These are phyloP conservation scores for Plasmodium coatneyi DNA, from an alignment of 169 alveolate species.

Conservation along the genomic window DNA sequence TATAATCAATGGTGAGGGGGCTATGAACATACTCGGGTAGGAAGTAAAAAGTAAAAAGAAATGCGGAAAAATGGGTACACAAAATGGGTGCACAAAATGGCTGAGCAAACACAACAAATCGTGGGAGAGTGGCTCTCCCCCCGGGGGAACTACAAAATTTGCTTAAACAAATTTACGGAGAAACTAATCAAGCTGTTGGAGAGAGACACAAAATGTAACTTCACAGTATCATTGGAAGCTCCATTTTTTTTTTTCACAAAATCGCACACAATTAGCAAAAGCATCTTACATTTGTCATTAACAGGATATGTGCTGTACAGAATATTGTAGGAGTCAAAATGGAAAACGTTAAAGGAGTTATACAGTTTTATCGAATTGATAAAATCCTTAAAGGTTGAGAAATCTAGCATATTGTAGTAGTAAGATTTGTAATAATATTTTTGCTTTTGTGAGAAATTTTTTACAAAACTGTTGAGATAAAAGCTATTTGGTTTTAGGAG, in stretches of 20 bases:
- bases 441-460: not conserved
- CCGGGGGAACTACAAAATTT: conserved; percentile 30
- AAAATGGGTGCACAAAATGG: not conserved
- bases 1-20: not conserved
- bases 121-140: not conserved
- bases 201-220: conserved; percentile 52
- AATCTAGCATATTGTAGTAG: conserved; percentile 17
- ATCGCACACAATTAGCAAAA: conserved; percentile 56
- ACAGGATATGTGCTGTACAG: conserved; percentile 42
- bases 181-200: conserved; percentile 54
- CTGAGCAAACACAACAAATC: not conserved
- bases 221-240: not conserved
- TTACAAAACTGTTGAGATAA: conserved; percentile 45
- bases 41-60: conserved; percentile 3
- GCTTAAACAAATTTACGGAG: conserved; percentile 52
- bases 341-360: conserved; percentile 64
- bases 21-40: not conserved
- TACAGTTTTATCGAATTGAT: conserved; percentile 48
- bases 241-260: conserved; percentile 11
- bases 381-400: conserved; percentile 19
- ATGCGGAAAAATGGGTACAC: not conserved
- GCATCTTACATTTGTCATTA: conserved; percentile 20
- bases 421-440: conserved; percentile 61
- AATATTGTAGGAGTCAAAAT: conserved; percentile 41
- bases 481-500: conserved; percentile 52